Conservation (phyloP, 345 rosid species). For the sweet orange (Citrus sinensis) region DVS_A1.0 CM039168.1:17691001-17691500, state of each 20-base stretch:
- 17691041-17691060: neutral
- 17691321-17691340: slow-evolving; percentile 69
- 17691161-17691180: neutral
- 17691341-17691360: slow-evolving; percentile 75
- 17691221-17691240: neutral
- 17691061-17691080: neutral
- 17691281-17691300: neutral
- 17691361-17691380: slow-evolving; percentile 59
- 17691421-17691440: neutral
- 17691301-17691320: slow-evolving; percentile 63
- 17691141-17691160: neutral
- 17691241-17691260: neutral
- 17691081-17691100: neutral
- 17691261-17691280: neutral
- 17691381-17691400: slow-evolving; percentile 21
- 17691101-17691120: neutral
- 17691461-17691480: slow-evolving; percentile 93
- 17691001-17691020: neutral
- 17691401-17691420: neutral
- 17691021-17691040: neutral
- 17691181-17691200: neutral
- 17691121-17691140: neutral
- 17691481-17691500: slow-evolving; percentile 74
- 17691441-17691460: slow-evolving; percentile 6
- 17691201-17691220: neutral